Evolutionary conservation across 2,329 filamentous ascomycete species (phyloP), one percentile per base, ranked within the genome.

Genomic region (Emericellopsis atlantica): DNA sequence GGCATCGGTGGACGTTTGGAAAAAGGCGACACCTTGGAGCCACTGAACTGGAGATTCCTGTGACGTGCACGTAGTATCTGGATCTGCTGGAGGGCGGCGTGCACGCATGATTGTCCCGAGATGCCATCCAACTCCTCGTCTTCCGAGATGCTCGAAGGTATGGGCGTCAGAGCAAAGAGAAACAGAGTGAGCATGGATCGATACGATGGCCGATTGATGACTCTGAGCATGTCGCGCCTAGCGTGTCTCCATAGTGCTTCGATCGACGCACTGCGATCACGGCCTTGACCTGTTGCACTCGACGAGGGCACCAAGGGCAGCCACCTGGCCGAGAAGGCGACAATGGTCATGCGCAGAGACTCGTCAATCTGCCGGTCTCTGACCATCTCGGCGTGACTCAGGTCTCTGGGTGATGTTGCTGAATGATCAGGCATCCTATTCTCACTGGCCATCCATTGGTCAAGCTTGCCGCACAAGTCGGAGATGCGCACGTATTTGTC

Each of bases 181-280:
- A 62, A 58, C 1, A 66, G 44, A 0, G 59, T 56, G 2, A 65
- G 46, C 48, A 64, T 61, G 1, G 62, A 65, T 9, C 59, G 54
- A 40, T 66, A 65, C 0, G 58, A 64, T 0, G 60, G 55, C 1
- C 60, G 52, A 32, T 66, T 65, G 37, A 65, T 63, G 14, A 62
- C 54, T 15, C 56, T 53, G 7, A 64, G 50, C 56, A 65, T 61
- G 35, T 63, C 58, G 21, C 55, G 53, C 8, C 62, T 52, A 1
- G 61, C 51, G 21, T 51, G 41, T 32, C 62, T 52, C 62, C 62
- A 66, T 0, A 49, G 57, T 32, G 18, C 43, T 40, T 48, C 49
- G 10, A 52, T 48, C 18, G 52, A 40, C 14, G 31, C 29, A 21
- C 42, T 41, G 36, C 53, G 41, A 6, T 43, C 45, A 7, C 39